phyloP scores from a whole-genome alignment of 148 eudicot genomes.

The Euryodendron excelsum region DNA sequence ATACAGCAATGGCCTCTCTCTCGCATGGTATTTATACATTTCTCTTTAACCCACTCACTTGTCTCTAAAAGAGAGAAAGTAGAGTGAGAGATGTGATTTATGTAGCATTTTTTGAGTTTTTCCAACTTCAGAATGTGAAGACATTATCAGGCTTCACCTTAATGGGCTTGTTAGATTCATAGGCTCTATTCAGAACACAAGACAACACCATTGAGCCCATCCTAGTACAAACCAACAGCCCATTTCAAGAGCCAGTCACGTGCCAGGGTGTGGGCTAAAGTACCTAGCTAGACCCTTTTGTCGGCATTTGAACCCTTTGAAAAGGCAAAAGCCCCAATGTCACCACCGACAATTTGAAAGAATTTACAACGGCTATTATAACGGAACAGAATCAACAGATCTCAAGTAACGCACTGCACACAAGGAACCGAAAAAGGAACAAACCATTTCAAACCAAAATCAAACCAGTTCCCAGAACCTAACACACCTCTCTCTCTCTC shows the following conservation, averaged over 20 bases:
- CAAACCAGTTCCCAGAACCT: slow-evolving; percentile 3
- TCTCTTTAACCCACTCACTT: too few species aligned
- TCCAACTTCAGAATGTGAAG: too few species aligned
- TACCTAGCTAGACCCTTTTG: neutral
- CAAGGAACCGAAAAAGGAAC: neutral
- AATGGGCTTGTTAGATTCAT: too few species aligned
- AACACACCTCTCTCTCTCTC: neutral
- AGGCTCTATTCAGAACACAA: too few species aligned
- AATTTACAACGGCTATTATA: slow-evolving; percentile 6
- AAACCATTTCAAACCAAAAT: slow-evolving; percentile 17
- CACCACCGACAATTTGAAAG: neutral
- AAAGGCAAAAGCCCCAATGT: neutral
- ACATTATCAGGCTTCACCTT: too few species aligned
- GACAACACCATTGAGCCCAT: neutral
- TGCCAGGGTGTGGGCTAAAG: neutral
- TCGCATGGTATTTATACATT: too few species aligned
- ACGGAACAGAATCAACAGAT: neutral
- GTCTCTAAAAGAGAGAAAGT: too few species aligned
- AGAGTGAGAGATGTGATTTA: too few species aligned
- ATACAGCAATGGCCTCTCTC: too few species aligned
- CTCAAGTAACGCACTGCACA: too few species aligned
- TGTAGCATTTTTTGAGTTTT: too few species aligned
- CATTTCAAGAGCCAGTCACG: neutral
- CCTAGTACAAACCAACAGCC: neutral
- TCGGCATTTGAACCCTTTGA: too few species aligned